Evolutionary conservation across 2,329 filamentous ascomycete genomes (phyloP).

Genomic region (Fusarium penzigii): DNA sequence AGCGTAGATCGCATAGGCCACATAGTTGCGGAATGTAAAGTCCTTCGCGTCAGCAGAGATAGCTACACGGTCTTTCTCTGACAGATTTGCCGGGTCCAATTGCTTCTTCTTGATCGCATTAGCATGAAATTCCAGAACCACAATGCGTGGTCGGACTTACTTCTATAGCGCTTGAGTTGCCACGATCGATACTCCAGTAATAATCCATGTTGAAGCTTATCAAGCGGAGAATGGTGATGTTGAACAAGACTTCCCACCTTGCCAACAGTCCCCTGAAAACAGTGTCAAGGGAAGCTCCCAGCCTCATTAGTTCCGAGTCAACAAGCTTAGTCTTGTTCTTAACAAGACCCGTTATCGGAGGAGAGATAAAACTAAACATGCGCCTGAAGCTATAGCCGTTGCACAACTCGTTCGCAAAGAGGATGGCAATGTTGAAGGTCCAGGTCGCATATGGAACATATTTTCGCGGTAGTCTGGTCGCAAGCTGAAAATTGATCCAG

Average conservation of each 20-base stretch:
- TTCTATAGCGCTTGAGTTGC: slow-evolving; percentile 70
- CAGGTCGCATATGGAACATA: slow-evolving; percentile 79
- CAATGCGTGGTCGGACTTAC: slow-evolving; percentile 54
- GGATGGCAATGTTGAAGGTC: slow-evolving; percentile 80
- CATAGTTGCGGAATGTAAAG: slow-evolving; percentile 81
- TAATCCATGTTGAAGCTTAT: slow-evolving; percentile 98
- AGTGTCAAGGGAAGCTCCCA: slow-evolving; percentile 73
- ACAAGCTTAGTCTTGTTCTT: slow-evolving; percentile 22
- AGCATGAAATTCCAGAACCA: slow-evolving; percentile 42
- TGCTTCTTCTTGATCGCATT: slow-evolving; percentile 91
- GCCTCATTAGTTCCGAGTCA: slow-evolving; percentile 51
- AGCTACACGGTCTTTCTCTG: slow-evolving; percentile 82
- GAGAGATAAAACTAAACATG: slow-evolving; percentile 56
- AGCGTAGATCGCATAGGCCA: slow-evolving; percentile 88
- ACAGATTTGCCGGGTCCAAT: slow-evolving; percentile 82
- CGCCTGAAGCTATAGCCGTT: slow-evolving; percentile 72
- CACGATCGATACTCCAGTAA: slow-evolving; percentile 80
- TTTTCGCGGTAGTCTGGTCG: slow-evolving; percentile 67
- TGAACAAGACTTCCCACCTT: slow-evolving; percentile 97
- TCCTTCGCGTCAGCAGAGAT: slow-evolving; percentile 71
- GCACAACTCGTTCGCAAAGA: slow-evolving; percentile 89
- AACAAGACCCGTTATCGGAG: slow-evolving; percentile 35
- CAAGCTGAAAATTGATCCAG: slow-evolving; percentile 78
- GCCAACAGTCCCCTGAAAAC: slow-evolving; percentile 76
- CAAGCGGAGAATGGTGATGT: slow-evolving; percentile 86